Percentiles rank a stretch among this genome's conserved stretches.
Evolutionary conservation across 345 rosid species (phyloP).

Genomic region (Lepidium didymum): DNA sequence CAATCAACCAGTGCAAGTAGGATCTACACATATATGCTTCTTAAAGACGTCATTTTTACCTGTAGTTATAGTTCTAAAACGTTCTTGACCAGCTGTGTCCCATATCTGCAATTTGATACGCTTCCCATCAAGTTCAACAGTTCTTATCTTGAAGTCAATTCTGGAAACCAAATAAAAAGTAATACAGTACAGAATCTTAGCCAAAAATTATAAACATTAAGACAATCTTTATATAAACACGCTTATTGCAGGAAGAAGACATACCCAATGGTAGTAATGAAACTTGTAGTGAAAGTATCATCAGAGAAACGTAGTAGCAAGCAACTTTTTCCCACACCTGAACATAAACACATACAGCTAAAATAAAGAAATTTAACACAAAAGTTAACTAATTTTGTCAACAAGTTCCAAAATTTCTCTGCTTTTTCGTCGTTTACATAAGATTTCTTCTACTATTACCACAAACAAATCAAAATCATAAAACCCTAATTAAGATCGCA

Average conservation of each 20-base stretch:
- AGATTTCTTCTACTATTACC: neutral
- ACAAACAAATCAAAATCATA: neutral
- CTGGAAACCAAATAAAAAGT: conserved; percentile 8
- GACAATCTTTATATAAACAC: neutral
- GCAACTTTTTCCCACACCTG: conserved; percentile 96
- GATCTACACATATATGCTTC: neutral
- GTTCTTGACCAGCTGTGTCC: conserved; percentile 93
- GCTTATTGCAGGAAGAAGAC: conserved; percentile 1
- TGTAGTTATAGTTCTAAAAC: conserved; percentile 76
- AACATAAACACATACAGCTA: neutral
- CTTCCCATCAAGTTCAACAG: conserved; percentile 66
- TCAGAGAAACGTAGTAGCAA: conserved; percentile 89
- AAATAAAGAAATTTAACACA: neutral
- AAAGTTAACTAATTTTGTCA: neutral
- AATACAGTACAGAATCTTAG: neutral
- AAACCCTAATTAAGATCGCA: conserved; percentile 18
- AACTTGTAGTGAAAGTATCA: conserved; percentile 90
- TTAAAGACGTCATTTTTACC: conserved; percentile 20
- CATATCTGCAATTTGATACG: conserved; percentile 77
- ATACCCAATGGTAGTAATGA: conserved; percentile 89
- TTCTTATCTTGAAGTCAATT: conserved; percentile 67
- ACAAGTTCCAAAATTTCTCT: neutral
- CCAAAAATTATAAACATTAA: neutral
- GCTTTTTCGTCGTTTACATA: neutral
- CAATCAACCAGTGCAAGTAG: neutral